Base-by-base conservation (phyloP, 2,329 filamentous ascomycete species). In the Penicillium brevicompactum region DNA sequence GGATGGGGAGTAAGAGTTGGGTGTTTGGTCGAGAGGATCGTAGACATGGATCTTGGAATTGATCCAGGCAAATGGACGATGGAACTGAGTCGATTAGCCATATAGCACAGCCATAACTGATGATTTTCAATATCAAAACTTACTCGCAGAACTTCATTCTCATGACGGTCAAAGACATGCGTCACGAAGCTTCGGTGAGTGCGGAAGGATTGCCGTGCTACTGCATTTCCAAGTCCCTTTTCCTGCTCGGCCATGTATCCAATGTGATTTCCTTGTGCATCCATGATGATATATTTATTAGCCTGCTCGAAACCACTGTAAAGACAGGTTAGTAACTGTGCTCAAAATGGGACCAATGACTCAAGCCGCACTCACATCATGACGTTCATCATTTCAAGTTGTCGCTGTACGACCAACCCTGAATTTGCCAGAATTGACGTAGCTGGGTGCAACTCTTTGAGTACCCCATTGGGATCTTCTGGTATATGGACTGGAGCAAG, bases 311-410 rank as follows among this genome's bases (percentile, higher is more conserved):
- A 87, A 1, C 85, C 85, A 57, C 75, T 77, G 22, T 8, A 2
- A 27, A 18, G 9, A 44, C 8, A 22, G 3, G 34, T 62, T 46
- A 60, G 50, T 57, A 48, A 21, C 8, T 27, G 24, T 27, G 4
- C 4, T 8, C 8, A 21, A 5, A 8, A 13, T 24, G n/a, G 5
- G 37, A 4, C 6, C 16, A 31, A 6, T 32, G n/a, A 10, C 11
- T 30, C 6, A n/a, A 14, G 43, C 18, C 8, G 8, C 16, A 69
- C 74, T 64, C 54, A 78, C 69, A 87, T 73, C 64, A 88, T 77
- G 9, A 87, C 76, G 68, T 87, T 87, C 82, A 87, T 85, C 74
- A 87, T 80, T 66, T 87, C 85, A 27, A 88, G 66, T 63, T 87
- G 84, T 31, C 85, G 76, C 61, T 87, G 84, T 9, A 88, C 78